Percentiles rank a stretch among this genome's conserved stretches.
phyloP scores from a whole-genome alignment of 148 eudicot genomes.

The Vaccinium macrocarpon region DNA sequence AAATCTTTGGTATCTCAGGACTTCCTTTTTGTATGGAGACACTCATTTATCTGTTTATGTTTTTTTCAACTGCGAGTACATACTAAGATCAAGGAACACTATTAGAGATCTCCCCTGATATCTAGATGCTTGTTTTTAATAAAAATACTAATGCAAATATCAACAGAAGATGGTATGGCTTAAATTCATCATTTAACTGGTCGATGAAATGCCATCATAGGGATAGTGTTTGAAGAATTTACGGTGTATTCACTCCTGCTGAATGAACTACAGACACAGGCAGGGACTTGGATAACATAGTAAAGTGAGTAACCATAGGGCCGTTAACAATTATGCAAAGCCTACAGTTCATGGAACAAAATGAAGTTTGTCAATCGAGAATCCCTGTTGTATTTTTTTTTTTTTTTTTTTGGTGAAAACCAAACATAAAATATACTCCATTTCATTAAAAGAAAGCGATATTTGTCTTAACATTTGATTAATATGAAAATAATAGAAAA shows the following conservation, averaged over 20 bases:
- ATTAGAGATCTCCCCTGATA: background rate
- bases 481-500: too few relatives aligned
- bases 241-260: background rate
- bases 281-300: too few relatives aligned
- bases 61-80: background rate
- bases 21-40: background rate
- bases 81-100: background rate
- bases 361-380: too few relatives aligned
- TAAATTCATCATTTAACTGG: background rate
- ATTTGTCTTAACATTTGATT: too few relatives aligned
- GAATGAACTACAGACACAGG: too few relatives aligned
- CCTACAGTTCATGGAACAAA: background rate
- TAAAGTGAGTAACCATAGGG: background rate
- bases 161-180: background rate
- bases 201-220: background rate
- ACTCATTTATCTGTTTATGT: background rate
- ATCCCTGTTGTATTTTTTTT: too few relatives aligned
- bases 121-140: background rate
- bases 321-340: background rate
- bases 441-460: too few relatives aligned
- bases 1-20: background rate
- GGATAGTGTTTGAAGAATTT: background rate
- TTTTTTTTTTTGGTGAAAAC: too few relatives aligned
- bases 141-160: background rate
- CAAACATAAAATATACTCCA: too few relatives aligned